Conservation (phyloP, 2,329 filamentous ascomycete genomes). For the Chaetoscypha palmicola region DNA sequence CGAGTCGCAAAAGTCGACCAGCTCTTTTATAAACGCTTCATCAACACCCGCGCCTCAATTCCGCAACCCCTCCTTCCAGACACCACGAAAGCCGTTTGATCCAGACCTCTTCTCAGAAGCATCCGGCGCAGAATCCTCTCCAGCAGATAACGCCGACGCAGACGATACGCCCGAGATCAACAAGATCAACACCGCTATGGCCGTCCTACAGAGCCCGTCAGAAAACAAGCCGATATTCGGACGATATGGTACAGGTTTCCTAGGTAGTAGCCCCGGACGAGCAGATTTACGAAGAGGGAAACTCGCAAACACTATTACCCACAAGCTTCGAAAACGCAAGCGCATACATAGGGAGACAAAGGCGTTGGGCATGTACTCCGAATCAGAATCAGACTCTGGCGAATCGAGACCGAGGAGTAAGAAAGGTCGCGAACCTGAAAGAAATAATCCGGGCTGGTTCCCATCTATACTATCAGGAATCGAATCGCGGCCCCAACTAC, state of each 20-base stretch:
- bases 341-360: constrained; percentile 37
- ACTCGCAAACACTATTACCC: constrained; percentile 40
- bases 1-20: constrained; percentile 36
- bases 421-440: constrained; percentile 30
- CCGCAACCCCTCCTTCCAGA: constrained; percentile 58
- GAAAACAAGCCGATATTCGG: constrained; percentile 37
- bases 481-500: constrained; percentile 57
- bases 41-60: constrained; percentile 43
- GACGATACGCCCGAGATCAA: constrained; percentile 42
- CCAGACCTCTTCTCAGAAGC: constrained; percentile 46
- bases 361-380: constrained; percentile 33
- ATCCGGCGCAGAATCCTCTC: constrained; percentile 54
- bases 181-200: constrained; percentile 46
- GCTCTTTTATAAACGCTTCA: constrained; percentile 39
- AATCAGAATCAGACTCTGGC: constrained; percentile 29
- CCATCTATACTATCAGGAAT: constrained; percentile 53
- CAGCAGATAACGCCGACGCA: constrained; percentile 46
- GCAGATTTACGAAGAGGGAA: constrained; percentile 54
- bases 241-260: constrained; percentile 37
- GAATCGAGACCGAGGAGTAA: constrained; percentile 33
- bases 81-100: constrained; percentile 52
- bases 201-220: constrained; percentile 41
- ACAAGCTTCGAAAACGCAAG: constrained; percentile 43
- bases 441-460: constrained; percentile 31
- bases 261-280: constrained; percentile 45